Conservation (phyloP, 768 basidiomycete genomes). For the Russula abietina region DNA sequence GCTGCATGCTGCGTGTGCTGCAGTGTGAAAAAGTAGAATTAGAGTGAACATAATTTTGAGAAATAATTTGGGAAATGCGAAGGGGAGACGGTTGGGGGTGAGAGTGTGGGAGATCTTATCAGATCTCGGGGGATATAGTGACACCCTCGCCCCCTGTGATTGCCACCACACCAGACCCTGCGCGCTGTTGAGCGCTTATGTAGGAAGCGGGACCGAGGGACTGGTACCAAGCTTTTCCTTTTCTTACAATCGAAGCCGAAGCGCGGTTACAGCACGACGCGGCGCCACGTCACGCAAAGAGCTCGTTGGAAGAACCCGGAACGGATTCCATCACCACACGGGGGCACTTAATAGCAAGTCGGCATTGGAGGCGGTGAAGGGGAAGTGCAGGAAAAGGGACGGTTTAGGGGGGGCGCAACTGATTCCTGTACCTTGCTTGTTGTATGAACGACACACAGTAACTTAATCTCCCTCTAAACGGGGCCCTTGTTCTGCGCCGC, state of each 20-base stretch:
- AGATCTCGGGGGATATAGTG: constrained; percentile 1
- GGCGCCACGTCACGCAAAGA: constrained; percentile 16
- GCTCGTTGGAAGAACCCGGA: not conserved
- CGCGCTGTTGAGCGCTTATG: not conserved
- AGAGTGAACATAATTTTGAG: too few species aligned
- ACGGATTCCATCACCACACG: not conserved
- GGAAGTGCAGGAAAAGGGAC: not conserved
- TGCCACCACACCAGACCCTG: not conserved
- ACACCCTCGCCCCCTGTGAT: not conserved
- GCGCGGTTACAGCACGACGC: not conserved
- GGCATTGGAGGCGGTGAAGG: not conserved
- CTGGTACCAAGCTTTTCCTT: not conserved
- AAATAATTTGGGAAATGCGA: not conserved
- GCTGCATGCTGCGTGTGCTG: not conserved
- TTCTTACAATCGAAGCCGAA: not conserved
- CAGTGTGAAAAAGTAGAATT: not conserved
- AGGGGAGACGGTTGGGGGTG: not conserved
- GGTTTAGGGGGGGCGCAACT: constrained; percentile 9
- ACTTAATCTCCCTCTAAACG: not conserved
- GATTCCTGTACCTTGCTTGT: constrained; percentile 1
- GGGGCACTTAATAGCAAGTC: not conserved
- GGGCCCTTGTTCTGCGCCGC: not conserved
- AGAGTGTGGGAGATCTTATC: not conserved
- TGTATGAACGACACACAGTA: not conserved
- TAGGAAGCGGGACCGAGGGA: not conserved